These are phyloP conservation scores for Neovahlkampfia damariscottae DNA, from an alignment of 78 protist species.

Conservation along the genomic window DNA sequence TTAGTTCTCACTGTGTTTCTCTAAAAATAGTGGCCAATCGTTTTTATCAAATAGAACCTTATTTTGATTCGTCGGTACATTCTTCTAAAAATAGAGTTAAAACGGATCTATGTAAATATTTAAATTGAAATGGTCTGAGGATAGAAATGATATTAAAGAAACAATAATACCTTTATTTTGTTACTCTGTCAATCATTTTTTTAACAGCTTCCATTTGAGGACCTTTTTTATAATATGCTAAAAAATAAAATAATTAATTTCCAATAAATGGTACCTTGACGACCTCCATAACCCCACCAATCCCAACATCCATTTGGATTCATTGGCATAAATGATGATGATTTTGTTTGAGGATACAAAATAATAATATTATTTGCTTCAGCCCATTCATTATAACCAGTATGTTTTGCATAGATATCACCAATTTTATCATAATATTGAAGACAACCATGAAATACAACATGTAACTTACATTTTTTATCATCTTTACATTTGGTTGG, in stretches of 20 bases:
- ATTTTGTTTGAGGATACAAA: constrained; percentile 32
- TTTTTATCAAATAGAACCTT: no score
- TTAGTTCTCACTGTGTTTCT: no score
- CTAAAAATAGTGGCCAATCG: no score
- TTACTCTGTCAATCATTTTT: neutral
- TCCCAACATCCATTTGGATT: constrained; percentile 39
- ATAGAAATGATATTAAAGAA: no score
- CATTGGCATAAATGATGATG: neutral
- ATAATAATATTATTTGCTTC: constrained; percentile 35
- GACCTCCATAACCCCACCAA: constrained; percentile 34
- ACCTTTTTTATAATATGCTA: constrained; percentile 9
- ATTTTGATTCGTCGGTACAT: no score
- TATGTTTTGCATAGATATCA: neutral
- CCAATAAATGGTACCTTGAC: constrained; percentile 8
- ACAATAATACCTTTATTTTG: no score
- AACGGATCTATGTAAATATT: no score
- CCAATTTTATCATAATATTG: neutral
- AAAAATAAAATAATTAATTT: no score
- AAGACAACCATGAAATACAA: constrained; percentile 32
- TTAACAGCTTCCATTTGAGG: neutral
- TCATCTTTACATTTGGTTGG: neutral
- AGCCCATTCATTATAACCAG: constrained; percentile 31
- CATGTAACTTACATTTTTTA: constrained; percentile 18
- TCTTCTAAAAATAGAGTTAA: no score
- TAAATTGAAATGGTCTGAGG: no score